A percentile compares a stretch with the other conserved stretches of the same genome.
These are phyloP conservation scores for Aspergillus sp. DNA, from an alignment of 2,329 filamentous ascomycete genomes.

Conservation along the genomic window DNA sequence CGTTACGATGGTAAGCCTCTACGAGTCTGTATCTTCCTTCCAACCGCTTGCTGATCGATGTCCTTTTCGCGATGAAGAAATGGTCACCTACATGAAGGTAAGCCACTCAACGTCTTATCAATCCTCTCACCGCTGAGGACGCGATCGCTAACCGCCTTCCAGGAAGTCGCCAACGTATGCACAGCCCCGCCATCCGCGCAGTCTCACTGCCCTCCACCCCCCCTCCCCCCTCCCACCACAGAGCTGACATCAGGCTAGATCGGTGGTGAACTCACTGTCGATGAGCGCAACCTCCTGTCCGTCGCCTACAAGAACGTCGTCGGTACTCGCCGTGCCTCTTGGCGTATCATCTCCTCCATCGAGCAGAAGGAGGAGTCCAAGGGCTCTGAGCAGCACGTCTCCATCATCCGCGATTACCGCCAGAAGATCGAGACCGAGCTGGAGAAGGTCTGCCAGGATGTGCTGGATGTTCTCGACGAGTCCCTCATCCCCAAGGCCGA, in stretches of 20 bases:
- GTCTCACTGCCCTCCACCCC: constrained; percentile 2
- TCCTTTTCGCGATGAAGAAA: constrained; percentile 57
- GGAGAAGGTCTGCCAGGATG: constrained; percentile 97
- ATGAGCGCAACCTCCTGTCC: constrained; percentile 87
- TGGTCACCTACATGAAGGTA: constrained; percentile 99
- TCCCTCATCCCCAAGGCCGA: constrained; percentile 93
- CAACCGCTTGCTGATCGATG: constrained; percentile 22
- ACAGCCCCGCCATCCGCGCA: constrained; percentile 8
- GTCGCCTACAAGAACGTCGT: constrained; percentile 99
- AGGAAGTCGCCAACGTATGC: constrained; percentile 91
- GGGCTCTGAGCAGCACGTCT: constrained; percentile 92
- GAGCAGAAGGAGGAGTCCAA: constrained; percentile 99
- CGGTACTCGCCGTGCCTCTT: constrained; percentile 95
- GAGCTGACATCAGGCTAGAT: constrained; percentile 46
- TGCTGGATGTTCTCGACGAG: constrained; percentile 90
- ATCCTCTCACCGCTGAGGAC: neutral
- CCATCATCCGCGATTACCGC: constrained; percentile 93
- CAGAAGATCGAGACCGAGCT: constrained; percentile 98
- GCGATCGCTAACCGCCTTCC: constrained; percentile 27
- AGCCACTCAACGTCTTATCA: constrained; percentile 30
- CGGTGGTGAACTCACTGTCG: constrained; percentile 66
- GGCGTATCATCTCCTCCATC: constrained; percentile 99
- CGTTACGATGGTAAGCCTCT: constrained; percentile 82
- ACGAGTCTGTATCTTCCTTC: neutral
- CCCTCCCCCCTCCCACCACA: constrained; percentile 5